These are phyloP conservation scores for Aspergillus bertholletiae DNA, from an alignment of 495 filamentous ascomycete genomes.

Conservation along the genomic window DNA sequence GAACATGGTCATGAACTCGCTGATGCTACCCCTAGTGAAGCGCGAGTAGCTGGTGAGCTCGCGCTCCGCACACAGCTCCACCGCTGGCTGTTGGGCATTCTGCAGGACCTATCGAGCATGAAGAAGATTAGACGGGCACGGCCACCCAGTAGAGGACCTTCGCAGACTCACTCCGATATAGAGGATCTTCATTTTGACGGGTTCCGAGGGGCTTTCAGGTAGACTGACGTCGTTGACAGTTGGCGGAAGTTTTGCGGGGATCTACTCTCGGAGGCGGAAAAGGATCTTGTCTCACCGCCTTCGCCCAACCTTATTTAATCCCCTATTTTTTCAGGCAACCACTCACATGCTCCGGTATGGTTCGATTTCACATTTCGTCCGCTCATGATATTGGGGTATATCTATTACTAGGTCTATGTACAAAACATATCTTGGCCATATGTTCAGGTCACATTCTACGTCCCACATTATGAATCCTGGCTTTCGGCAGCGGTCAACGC, in stretches of 20 bases:
- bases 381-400: no score
- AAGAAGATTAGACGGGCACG: constrained; percentile 8
- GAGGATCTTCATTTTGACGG: constrained; percentile 80
- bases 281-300: constrained; percentile 6
- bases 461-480: neutral
- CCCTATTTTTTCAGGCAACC: no score
- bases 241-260: constrained; percentile 6
- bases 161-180: constrained; percentile 76
- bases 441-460: neutral
- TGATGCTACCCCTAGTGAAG: constrained; percentile 62
- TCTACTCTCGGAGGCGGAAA: neutral
- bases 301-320: neutral
- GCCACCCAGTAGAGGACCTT: constrained; percentile 1
- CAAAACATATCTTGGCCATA: neutral
- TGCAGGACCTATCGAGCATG: constrained; percentile 62
- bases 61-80: constrained; percentile 76
- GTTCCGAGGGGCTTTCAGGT: neutral
- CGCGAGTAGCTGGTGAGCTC: constrained; percentile 78
- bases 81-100: constrained; percentile 72
- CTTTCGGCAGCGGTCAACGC: constrained; percentile 29
- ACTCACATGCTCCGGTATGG: no score
- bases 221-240: constrained; percentile 14
- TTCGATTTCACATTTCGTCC: no score
- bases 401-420: no score
- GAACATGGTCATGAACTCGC: constrained; percentile 55